Evolutionary conservation across 768 basidiomycete genomes (phyloP).

Genomic region (Neoboletus brunneissimus): DNA sequence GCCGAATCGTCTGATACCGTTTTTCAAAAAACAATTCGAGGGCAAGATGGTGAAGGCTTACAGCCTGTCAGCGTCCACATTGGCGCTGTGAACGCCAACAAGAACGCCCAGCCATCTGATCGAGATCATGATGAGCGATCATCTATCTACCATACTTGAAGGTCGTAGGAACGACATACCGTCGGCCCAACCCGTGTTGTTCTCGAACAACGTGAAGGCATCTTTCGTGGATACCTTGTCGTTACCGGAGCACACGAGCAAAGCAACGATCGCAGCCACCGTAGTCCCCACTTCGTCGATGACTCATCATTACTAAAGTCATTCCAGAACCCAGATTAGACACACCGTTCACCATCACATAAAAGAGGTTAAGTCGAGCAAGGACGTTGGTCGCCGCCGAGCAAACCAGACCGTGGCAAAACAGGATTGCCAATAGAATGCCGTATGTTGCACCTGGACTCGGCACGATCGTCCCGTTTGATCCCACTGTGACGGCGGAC

Average conservation of each 20-base stretch:
- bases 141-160: not conserved
- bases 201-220: conserved; percentile 68
- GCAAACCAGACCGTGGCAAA: conserved; percentile 68
- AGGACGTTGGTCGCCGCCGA: conserved; percentile 65
- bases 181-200: conserved; percentile 65
- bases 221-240: conserved; percentile 63
- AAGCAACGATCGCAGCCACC: conserved; percentile 56
- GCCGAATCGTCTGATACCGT: conserved; percentile 66
- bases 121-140: not conserved
- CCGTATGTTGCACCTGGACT: conserved; percentile 63
- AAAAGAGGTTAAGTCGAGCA: conserved; percentile 67
- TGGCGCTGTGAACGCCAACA: conserved; percentile 67
- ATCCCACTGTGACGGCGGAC: conserved; percentile 60
- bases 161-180: conserved; percentile 37
- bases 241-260: conserved; percentile 55
- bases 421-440: conserved; percentile 60
- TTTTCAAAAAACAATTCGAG: not conserved
- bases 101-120: conserved; percentile 71
- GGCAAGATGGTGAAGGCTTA: conserved; percentile 31
- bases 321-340: conserved; percentile 3
- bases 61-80: conserved; percentile 83
- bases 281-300: conserved; percentile 54
- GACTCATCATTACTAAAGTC: not conserved
- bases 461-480: conserved; percentile 51
- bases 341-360: conserved; percentile 62